Base-by-base conservation (phyloP, 164 flowering plant species). In the Buxus sempervirens region DNA sequence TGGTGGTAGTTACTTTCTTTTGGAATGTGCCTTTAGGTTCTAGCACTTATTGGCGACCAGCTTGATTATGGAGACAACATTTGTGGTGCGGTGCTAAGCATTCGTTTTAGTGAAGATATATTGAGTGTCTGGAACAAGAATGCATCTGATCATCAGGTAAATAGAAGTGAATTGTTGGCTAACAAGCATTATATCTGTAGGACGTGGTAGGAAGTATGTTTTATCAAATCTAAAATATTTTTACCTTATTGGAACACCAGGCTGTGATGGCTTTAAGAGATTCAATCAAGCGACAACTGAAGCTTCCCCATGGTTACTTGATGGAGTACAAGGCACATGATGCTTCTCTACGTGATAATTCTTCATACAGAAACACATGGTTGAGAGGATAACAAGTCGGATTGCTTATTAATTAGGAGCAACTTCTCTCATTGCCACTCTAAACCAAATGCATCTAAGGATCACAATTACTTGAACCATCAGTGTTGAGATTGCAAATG, bases 291-390 rank as follows among this genome's bases (percentile, higher is more conserved):
- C 79, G 91, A 54, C 94, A 88, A 73, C 75, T 95, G 73, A 92
- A 92, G 79, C 96, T 95, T 75, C 98, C 98, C 27, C 89, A 81
- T 63, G 71, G 91, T 79, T 95, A 92, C 70, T 81, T 92, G 23
- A 92, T 92, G 98, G 98, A 95, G 67, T 95, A 95, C 87, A 95
- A 92, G 85, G 83, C 97, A 22, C 98, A 95, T 58, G 91, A 90
- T 77, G 85, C 97, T 62, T 95, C 97, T 48, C 79, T 95, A 63
- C 90, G 92, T 20, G 97, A 92, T 78, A 90, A 92, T 69, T 95
- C 98, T 10, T 95, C 98, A 0, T 92, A 92, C 65, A 81, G 97
- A 59, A 95, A 90, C 85, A 90, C 97, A 21, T 92, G 97, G 96
- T 79, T 90, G 86, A 87, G 97, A 82, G 97, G 97, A 36, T 91